A percentile compares a stretch with the other conserved stretches of the same genome.
Conservation (phyloP, 768 basidiomycete species). For the Leccinum subgranulosum region DNA sequence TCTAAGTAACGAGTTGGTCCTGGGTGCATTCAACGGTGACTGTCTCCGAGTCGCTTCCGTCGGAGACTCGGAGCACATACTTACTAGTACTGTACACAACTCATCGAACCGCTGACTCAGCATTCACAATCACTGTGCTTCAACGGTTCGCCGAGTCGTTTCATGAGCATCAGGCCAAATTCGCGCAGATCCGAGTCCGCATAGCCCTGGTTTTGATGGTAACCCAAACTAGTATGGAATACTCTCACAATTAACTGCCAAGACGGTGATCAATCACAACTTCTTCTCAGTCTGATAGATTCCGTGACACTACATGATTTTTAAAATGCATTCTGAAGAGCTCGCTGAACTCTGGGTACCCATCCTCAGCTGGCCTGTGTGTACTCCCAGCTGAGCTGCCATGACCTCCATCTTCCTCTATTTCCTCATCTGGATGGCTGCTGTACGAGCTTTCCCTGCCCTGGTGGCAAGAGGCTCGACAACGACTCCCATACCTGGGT, state of each 20-base stretch:
- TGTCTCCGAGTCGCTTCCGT: no score
- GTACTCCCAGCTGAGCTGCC: background rate
- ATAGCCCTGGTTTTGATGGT: background rate
- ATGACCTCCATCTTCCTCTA: constrained; percentile 6
- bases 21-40: background rate
- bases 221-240: background rate
- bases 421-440: constrained; percentile 6
- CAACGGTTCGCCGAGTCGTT: no score
- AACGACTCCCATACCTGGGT: constrained; percentile 28
- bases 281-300: background rate
- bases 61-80: no score
- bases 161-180: no score
- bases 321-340: background rate
- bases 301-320: background rate
- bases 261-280: background rate
- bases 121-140: no score
- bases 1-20: background rate
- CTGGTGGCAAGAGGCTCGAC: constrained; percentile 24
- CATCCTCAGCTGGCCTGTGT: background rate
- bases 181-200: background rate
- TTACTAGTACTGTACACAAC: no score
- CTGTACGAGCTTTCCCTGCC: constrained; percentile 15
- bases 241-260: background rate
- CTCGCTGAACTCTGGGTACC: background rate
- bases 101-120: no score